These are phyloP conservation scores for Aspergillus sp. DNA, from an alignment of 2,329 filamentous ascomycete genomes.

Conservation along the genomic window DNA sequence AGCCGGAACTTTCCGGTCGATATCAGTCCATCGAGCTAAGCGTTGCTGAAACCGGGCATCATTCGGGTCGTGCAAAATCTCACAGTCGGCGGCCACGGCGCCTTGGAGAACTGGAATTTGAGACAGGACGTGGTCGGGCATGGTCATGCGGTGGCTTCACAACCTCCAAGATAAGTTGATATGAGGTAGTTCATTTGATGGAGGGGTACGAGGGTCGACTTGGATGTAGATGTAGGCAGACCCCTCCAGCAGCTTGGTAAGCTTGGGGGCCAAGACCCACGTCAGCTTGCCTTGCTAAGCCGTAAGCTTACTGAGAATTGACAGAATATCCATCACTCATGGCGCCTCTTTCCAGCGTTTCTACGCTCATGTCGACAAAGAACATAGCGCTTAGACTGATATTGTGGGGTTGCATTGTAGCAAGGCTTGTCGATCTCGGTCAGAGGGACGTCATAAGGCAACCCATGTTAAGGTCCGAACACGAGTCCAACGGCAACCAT, in stretches of 20 bases:
- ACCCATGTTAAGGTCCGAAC: too few species aligned
- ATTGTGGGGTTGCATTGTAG: too few species aligned
- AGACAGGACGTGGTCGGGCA: not conserved
- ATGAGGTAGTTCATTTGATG: not conserved
- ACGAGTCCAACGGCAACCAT: too few species aligned
- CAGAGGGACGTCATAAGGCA: too few species aligned
- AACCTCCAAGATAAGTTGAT: not conserved
- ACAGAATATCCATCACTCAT: not conserved
- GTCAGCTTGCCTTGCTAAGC: not conserved
- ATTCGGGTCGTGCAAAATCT: not conserved
- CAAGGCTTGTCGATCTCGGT: too few species aligned
- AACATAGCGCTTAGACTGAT: too few species aligned
- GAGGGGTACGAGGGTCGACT: not conserved
- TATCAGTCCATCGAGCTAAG: slow-evolving; percentile 1
- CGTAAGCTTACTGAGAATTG: not conserved
- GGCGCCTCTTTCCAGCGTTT: not conserved
- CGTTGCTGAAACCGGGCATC: not conserved
- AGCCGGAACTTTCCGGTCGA: not conserved
- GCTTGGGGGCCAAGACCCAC: not conserved
- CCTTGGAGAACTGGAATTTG: not conserved
- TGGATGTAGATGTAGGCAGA: not conserved
- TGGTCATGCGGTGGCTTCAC: not conserved
- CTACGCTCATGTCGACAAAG: too few species aligned
- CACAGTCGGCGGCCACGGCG: not conserved
- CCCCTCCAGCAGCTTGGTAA: not conserved